These are phyloP conservation scores for Martensiomyces pterosporus DNA, from an alignment of 192 early-diverging fungal genomes.

Conservation along the genomic window DNA sequence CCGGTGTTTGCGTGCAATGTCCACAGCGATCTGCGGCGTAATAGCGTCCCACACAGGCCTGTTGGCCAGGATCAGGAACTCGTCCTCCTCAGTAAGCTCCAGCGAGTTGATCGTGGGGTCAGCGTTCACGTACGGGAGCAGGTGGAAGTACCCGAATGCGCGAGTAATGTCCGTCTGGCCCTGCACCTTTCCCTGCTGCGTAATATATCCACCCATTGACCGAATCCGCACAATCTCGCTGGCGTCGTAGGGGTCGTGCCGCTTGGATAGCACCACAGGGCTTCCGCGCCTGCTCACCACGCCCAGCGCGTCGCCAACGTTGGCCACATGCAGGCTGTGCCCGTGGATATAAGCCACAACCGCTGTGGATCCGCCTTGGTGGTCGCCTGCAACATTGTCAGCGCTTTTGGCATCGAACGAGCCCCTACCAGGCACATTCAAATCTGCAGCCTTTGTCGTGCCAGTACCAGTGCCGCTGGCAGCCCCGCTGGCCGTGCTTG, in stretches of 20 bases:
- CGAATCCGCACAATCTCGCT: slow-evolving; percentile 73
- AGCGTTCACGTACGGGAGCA: slow-evolving; percentile 78
- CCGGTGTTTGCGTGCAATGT: slow-evolving; percentile 77
- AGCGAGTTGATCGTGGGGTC: slow-evolving; percentile 74
- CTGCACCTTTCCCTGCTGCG: slow-evolving; percentile 68
- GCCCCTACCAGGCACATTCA: slow-evolving; percentile 25
- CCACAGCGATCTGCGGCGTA: slow-evolving; percentile 75
- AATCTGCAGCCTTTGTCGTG: slow-evolving; percentile 14
- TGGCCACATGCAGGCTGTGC: slow-evolving; percentile 75
- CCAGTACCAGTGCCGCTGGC: neutral
- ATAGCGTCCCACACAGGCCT: slow-evolving; percentile 74
- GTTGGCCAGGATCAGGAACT: slow-evolving; percentile 74
- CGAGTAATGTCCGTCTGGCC: slow-evolving; percentile 71
- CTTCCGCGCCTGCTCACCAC: slow-evolving; percentile 72
- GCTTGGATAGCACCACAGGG: slow-evolving; percentile 63
- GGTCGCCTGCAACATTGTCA: slow-evolving; percentile 35
- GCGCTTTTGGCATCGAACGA: slow-evolving; percentile 19
- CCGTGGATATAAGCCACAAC: slow-evolving; percentile 76
- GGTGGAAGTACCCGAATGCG: slow-evolving; percentile 82
- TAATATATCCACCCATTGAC: slow-evolving; percentile 75
- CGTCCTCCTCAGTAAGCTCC: slow-evolving; percentile 73
- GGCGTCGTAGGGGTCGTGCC: slow-evolving; percentile 66
- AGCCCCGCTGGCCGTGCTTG: too few relatives aligned
- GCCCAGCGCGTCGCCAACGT: slow-evolving; percentile 79
- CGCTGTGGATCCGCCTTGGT: slow-evolving; percentile 70